phyloP scores from a whole-genome alignment of 2,329 filamentous ascomycete species.

The Sclerotinia subarctica region DNA sequence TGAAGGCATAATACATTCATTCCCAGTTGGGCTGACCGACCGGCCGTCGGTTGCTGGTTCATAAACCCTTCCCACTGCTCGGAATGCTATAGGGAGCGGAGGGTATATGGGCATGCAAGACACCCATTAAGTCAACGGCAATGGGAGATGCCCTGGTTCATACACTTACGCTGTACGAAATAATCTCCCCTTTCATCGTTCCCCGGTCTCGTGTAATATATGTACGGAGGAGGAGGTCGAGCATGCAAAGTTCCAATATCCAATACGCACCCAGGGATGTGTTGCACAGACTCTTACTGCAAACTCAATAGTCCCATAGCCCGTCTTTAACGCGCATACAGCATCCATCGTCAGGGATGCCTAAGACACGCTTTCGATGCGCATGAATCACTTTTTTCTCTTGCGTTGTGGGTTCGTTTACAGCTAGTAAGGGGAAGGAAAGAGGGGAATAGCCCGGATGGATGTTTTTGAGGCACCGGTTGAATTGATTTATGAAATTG shows the following conservation, averaged over 20 bases:
- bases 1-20: neutral
- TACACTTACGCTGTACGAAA: conserved; percentile 7
- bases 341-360: neutral
- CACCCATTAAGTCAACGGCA: neutral
- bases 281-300: neutral
- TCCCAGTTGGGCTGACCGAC: neutral
- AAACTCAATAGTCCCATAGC: neutral
- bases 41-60: neutral
- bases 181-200: neutral
- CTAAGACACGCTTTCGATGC: neutral
- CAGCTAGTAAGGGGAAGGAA: neutral
- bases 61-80: neutral
- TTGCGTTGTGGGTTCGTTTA: neutral
- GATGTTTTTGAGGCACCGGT: neutral
- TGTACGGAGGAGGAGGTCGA: neutral
- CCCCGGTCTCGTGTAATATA: neutral
- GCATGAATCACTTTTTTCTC: neutral
- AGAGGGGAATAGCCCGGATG: neutral
- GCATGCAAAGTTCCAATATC: neutral
- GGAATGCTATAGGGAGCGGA: neutral
- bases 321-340: neutral
- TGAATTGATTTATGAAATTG: neutral
- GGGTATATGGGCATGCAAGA: neutral
- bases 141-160: neutral
- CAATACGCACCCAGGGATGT: neutral